Evolutionary conservation across 2,329 filamentous ascomycete species (phyloP).

Genomic region (Lasiodiplodia hormozganensis): DNA sequence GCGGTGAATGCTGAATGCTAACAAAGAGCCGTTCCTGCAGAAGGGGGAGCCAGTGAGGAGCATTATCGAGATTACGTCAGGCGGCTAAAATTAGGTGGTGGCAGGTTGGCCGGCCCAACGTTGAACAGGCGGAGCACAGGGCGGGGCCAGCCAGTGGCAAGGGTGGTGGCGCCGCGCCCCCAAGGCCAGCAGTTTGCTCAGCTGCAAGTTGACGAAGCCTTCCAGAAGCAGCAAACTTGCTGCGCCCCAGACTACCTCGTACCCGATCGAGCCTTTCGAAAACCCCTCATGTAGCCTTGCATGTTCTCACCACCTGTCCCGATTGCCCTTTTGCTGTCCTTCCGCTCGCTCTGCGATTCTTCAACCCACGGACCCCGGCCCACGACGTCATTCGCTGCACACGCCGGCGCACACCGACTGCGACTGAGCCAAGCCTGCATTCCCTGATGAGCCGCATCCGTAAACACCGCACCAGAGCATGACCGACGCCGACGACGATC

Average conservation of each 20-base stretch:
- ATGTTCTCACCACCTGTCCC: constrained; percentile 5
- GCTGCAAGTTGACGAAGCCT: constrained; percentile 19
- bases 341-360: neutral
- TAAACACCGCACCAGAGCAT: constrained; percentile 34
- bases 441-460: constrained; percentile 17
- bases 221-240: constrained; percentile 22
- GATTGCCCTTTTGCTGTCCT: neutral
- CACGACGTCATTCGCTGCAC: constrained; percentile 23
- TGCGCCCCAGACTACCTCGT: constrained; percentile 18
- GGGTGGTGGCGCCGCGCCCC: neutral
- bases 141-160: neutral
- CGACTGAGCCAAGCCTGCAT: neutral
- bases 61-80: constrained; percentile 4
- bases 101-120: neutral
- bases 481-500: constrained; percentile 39
- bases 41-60: constrained; percentile 9
- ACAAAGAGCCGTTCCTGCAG: constrained; percentile 19
- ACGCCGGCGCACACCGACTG: neutral
- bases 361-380: constrained; percentile 7
- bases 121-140: neutral
- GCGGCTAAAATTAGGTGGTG: constrained; percentile 15
- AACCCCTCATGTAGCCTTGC: constrained; percentile 6
- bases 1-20: constrained; percentile 7
- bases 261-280: constrained; percentile 3
- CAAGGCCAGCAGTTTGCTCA: constrained; percentile 7